phyloP scores from a whole-genome alignment of 352 stramenopile species.

The Pythium phragmitis region DNA sequence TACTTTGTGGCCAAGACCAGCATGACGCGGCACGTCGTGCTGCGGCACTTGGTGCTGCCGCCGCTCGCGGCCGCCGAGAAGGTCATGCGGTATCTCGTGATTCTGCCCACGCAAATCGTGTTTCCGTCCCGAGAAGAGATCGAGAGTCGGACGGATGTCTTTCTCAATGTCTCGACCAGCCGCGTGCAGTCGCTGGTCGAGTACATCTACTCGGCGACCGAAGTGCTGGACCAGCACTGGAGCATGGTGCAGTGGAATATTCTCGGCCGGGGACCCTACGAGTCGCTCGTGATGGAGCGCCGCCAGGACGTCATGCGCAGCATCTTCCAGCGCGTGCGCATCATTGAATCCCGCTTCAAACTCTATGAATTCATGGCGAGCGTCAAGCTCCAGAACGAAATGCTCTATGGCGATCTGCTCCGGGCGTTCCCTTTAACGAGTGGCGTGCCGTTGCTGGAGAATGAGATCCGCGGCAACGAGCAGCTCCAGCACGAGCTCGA shows the following conservation, averaged over 20 bases:
- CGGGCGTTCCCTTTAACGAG: slow-evolving; percentile 45
- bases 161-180: slow-evolving; percentile 70
- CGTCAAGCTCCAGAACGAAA: slow-evolving; percentile 85
- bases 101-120: slow-evolving; percentile 72
- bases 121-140: slow-evolving; percentile 81
- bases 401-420: slow-evolving; percentile 72
- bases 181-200: slow-evolving; percentile 74
- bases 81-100: slow-evolving; percentile 71
- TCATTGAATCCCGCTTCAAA: slow-evolving; percentile 75
- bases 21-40: slow-evolving; percentile 63
- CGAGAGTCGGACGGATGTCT: slow-evolving; percentile 69
- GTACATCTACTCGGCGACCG: slow-evolving; percentile 81
- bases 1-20: slow-evolving; percentile 86
- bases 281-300: slow-evolving; percentile 59
- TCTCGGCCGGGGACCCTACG: slow-evolving; percentile 71
- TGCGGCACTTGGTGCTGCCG: slow-evolving; percentile 68
- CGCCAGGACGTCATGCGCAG: slow-evolving; percentile 67
- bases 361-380: slow-evolving; percentile 83
- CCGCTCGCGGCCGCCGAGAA: slow-evolving; percentile 64
- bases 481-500: slow-evolving; percentile 41
- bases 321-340: slow-evolving; percentile 67
- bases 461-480: slow-evolving; percentile 45
- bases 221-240: slow-evolving; percentile 80
- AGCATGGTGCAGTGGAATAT: slow-evolving; percentile 90
- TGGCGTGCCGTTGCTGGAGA: slow-evolving; percentile 43